Base-by-base conservation (phyloP, 331 rosid genomes). In the Telfairia occidentalis region DNA sequence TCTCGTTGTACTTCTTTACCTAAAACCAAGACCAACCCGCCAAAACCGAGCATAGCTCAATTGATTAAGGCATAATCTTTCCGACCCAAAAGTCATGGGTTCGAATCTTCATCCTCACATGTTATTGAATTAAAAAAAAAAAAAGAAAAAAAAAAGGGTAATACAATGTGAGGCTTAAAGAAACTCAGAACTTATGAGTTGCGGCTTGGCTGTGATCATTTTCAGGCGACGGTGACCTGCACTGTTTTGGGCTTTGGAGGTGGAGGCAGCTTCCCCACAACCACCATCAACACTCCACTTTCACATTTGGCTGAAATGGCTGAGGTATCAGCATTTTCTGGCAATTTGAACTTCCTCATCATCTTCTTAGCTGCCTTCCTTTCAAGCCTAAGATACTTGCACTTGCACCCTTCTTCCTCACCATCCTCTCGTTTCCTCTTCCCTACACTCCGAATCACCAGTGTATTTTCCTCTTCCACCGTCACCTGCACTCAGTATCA, bases 391-490 rank as follows among this genome's bases (percentile, higher is more conserved):
- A 83, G 59, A 60, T 87, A 90, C 83, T 89, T 90, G 89, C 96
- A 90, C 83, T 89, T 90, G 89, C 96, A 90, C 18, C 92, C 87
- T 84, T 89, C 93, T 11, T 90, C 96, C 60, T 82, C 92, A 0
- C 84, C 81, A 1, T 84, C 96, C 37, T 85, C 87, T 0, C 93
- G 87, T 53, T 90, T 89, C 76, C 97, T 85, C 78, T 90, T 89
- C 73, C 96, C 87, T 11, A 81, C 78, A 71, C 92, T 84, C 18
- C 85, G 71, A 21, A 90, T 78, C 5, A 89, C 89, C 32, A 92
- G 83, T 0, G 87, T 87, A 9, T 73, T 86, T 59, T 84, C 87
- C 64, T 87, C 98, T 67, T 90, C 96, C 40, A 92, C 80, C 2
- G 79, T 80, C 32, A 81, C 89, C 83, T 82, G 79, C n/a, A 10